Conservation (phyloP, 2,329 filamentous ascomycete species). For the Colletotrichum sp. region DNA sequence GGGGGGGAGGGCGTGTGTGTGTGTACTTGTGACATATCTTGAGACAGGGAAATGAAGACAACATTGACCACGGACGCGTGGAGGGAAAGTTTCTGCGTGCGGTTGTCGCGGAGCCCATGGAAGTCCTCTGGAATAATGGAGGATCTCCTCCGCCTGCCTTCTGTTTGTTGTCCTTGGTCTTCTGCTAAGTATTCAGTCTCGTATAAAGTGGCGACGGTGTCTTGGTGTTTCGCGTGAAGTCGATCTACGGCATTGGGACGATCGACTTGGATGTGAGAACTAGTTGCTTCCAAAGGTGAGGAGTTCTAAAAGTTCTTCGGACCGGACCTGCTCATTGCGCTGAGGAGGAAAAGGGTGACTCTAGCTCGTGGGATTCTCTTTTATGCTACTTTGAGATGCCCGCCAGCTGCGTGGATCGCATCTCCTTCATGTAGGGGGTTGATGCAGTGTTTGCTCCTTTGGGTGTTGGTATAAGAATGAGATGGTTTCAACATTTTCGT, state of each 20-base stretch:
- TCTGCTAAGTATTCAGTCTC: no score
- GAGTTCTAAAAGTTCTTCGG: no score
- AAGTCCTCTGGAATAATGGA: no score
- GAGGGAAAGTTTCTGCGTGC: not conserved
- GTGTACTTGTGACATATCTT: no score
- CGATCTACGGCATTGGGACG: accelerated
- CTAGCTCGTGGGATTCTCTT: accelerated
- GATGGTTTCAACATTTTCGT: accelerated
- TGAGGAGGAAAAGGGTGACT: not conserved
- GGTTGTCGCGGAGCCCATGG: not conserved
- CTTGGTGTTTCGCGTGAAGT: not conserved
- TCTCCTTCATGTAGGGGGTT: no score
- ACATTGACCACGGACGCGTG: no score
- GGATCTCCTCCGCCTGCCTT: no score
- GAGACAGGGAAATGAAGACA: not conserved
- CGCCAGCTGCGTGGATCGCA: accelerated
- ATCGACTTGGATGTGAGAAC: not conserved
- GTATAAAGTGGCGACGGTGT: no score
- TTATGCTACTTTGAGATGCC: not conserved
- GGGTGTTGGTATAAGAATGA: not conserved
- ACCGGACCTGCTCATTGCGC: not conserved
- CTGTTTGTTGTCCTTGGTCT: no score
- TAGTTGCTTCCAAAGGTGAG: accelerated
- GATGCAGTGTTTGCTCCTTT: no score
- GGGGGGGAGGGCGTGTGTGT: no score